phyloP scores from a whole-genome alignment of 176 grass and related monocot species.

The Secale cereale region DNA sequence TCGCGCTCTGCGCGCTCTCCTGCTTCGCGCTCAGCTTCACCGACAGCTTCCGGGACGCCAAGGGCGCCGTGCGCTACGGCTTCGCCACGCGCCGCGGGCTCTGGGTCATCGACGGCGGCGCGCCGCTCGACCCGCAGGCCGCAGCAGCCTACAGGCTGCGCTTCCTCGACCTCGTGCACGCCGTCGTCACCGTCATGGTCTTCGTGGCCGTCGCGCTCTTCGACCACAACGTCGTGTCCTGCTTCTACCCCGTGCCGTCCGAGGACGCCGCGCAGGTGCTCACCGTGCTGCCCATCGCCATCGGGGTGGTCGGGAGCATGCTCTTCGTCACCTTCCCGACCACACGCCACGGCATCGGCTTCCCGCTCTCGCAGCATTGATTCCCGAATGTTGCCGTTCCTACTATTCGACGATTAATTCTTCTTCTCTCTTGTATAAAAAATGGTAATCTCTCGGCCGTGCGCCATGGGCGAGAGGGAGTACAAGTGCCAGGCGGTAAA shows the following conservation, averaged over 20 bases:
- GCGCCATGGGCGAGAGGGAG: too few species aligned
- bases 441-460: too few species aligned
- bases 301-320: slow-evolving; percentile 70
- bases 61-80: slow-evolving; percentile 58
- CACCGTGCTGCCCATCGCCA: slow-evolving; percentile 59
- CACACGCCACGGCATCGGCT: slow-evolving; percentile 82
- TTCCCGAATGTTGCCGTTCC: not conserved
- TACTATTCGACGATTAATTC: too few species aligned
- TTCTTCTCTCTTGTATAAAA: too few species aligned
- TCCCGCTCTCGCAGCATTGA: slow-evolving; percentile 56
- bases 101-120: slow-evolving; percentile 74
- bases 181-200: slow-evolving; percentile 52
- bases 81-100: slow-evolving; percentile 56
- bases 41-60: slow-evolving; percentile 64
- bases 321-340: slow-evolving; percentile 75
- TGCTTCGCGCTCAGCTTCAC: slow-evolving; percentile 88
- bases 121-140: slow-evolving; percentile 29
- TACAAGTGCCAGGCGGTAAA: too few species aligned
- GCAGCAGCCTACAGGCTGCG: slow-evolving; percentile 31
- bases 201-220: slow-evolving; percentile 77
- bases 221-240: slow-evolving; percentile 72
- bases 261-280: slow-evolving; percentile 62
- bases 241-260: slow-evolving; percentile 70
- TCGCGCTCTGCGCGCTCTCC: slow-evolving; percentile 72
- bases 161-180: slow-evolving; percentile 70